A percentile compares a stretch with the other conserved stretches of the same genome.
phyloP scores from a whole-genome alignment of 2,329 filamentous ascomycete genomes.

The Pestalotiopsis sp. region DNA sequence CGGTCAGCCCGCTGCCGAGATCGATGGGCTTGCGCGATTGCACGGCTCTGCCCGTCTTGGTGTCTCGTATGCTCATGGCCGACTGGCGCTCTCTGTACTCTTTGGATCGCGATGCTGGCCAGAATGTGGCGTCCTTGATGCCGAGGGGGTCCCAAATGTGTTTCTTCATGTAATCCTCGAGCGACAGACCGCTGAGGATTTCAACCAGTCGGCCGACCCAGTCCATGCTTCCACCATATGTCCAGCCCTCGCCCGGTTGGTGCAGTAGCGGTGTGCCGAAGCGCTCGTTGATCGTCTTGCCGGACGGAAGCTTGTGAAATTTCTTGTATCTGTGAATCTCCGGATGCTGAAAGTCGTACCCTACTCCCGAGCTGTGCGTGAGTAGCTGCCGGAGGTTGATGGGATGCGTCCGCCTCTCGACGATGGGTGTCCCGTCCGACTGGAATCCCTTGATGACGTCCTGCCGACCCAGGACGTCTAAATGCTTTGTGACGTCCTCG shows the following conservation, averaged over 20 bases:
- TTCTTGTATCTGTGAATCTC: slow-evolving; percentile 11
- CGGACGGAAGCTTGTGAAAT: not conserved
- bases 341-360: slow-evolving; percentile 36
- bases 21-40: slow-evolving; percentile 18
- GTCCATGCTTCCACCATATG: slow-evolving; percentile 42
- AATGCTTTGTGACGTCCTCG: slow-evolving; percentile 40
- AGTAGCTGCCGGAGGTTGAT: slow-evolving; percentile 49
- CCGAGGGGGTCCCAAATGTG: slow-evolving; percentile 23
- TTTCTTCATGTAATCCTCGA: slow-evolving; percentile 22
- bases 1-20: slow-evolving; percentile 18
- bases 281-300: slow-evolving; percentile 21
- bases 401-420: slow-evolving; percentile 25
- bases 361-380: slow-evolving; percentile 44
- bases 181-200: slow-evolving; percentile 23
- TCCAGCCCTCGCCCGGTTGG: slow-evolving; percentile 44
- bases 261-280: slow-evolving; percentile 39
- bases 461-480: slow-evolving; percentile 43
- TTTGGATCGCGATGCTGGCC: slow-evolving; percentile 17
- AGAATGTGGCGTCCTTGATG: slow-evolving; percentile 21
- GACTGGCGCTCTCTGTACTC: slow-evolving; percentile 17
- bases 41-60: slow-evolving; percentile 6
- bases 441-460: slow-evolving; percentile 44
- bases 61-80: slow-evolving; percentile 20
- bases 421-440: slow-evolving; percentile 32
- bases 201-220: slow-evolving; percentile 37